Percentiles rank a stretch among this genome's conserved stretches.
Conservation (phyloP, 768 basidiomycete species). For the Coprinopsis strossmayeri region DNA sequence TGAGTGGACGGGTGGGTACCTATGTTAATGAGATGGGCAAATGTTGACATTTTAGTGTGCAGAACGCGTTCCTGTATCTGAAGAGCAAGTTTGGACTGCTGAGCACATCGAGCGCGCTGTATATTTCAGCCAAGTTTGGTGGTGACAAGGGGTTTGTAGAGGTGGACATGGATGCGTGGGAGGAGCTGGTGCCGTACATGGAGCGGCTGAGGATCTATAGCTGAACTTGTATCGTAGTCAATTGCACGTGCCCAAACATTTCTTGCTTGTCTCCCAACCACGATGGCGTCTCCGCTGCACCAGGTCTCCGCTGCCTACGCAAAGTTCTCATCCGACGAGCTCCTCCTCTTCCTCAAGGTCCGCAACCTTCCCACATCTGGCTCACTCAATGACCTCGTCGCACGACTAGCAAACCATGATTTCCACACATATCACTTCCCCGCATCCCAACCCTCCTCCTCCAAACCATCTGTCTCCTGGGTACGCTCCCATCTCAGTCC, state of each 20-base stretch:
- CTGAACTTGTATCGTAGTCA: conserved; percentile 12
- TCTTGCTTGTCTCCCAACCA: conserved; percentile 2
- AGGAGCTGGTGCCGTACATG: conserved; percentile 26
- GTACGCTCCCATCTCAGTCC: conserved; percentile 30
- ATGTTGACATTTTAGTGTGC: neutral
- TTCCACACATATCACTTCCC: conserved; percentile 65
- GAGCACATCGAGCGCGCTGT: conserved; percentile 22
- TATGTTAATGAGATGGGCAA: neutral
- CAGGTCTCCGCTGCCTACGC: conserved; percentile 65
- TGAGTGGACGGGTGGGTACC: conserved; percentile 26
- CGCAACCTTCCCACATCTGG: conserved; percentile 65
- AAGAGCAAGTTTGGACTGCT: conserved; percentile 30
- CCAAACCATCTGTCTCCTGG: conserved; percentile 19
- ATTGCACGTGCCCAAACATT: neutral
- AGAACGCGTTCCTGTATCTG: conserved; percentile 30
- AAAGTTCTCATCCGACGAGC: conserved; percentile 58
- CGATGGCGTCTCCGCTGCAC: conserved; percentile 26
- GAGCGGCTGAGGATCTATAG: conserved; percentile 21
- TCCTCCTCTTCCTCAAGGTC: conserved; percentile 69
- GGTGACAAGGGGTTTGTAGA: conserved; percentile 21
- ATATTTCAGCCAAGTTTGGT: conserved; percentile 22
- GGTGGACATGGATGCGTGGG: conserved; percentile 33
- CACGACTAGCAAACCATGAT: conserved; percentile 70
- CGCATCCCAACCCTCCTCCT: conserved; percentile 21
- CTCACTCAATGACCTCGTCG: conserved; percentile 56